These are phyloP conservation scores for Nigrospora oryzae DNA, from an alignment of 2,329 filamentous ascomycete genomes.

Conservation along the genomic window DNA sequence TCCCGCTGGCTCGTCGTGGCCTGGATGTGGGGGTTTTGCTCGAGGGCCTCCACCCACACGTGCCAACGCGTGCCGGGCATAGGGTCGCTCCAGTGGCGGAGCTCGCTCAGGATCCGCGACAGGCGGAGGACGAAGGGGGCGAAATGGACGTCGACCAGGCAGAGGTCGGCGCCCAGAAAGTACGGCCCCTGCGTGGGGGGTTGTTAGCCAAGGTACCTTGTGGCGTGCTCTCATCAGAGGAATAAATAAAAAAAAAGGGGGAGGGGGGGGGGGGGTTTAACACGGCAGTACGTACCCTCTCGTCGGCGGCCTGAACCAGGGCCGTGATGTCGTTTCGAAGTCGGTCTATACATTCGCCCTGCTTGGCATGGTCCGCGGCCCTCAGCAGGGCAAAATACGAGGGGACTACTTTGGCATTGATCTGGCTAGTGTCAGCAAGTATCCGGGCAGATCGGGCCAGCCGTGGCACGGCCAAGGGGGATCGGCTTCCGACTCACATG, in stretches of 20 bases:
- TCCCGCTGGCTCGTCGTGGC: slow-evolving; percentile 58
- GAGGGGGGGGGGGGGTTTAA: neutral
- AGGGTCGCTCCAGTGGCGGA: slow-evolving; percentile 58
- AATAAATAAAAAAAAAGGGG: neutral
- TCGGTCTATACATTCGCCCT: slow-evolving; percentile 48
- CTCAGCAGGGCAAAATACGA: slow-evolving; percentile 68
- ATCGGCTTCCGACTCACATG: slow-evolving; percentile 45
- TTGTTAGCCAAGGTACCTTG: neutral
- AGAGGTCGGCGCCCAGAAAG: slow-evolving; percentile 46
- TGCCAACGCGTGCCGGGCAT: slow-evolving; percentile 57
- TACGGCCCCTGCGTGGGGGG: slow-evolving; percentile 48
- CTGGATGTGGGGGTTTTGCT: slow-evolving; percentile 51
- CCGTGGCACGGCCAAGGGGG: neutral
- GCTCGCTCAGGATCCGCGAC: slow-evolving; percentile 54
- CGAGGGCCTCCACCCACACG: slow-evolving; percentile 62
- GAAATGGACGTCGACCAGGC: slow-evolving; percentile 65
- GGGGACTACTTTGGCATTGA: slow-evolving; percentile 70
- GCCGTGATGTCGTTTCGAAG: slow-evolving; percentile 56
- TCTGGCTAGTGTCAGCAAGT: slow-evolving; percentile 29
- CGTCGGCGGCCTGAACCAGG: slow-evolving; percentile 38
- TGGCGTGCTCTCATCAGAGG: too few species aligned
- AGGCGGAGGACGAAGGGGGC: slow-evolving; percentile 68
- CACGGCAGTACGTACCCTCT: slow-evolving; percentile 21
- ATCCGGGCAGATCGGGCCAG: neutral
- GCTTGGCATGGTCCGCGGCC: slow-evolving; percentile 50